phyloP scores from a whole-genome alignment of 805 yeast species.

The Starmerella asiatica region DNA sequence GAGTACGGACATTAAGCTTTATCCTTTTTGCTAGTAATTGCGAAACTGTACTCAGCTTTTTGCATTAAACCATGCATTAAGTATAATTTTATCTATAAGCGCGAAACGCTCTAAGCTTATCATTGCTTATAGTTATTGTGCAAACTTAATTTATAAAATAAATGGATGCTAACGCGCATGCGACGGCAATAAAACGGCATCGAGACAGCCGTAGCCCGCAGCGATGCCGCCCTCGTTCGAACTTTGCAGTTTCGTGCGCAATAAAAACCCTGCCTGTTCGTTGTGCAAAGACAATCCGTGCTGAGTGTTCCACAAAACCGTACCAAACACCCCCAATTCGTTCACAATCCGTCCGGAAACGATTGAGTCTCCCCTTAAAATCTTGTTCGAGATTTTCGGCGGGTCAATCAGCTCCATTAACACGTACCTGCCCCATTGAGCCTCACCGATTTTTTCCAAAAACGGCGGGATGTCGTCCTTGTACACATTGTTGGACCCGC shows the following conservation, averaged over 20 bases:
- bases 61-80: no score
- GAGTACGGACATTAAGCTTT: no score
- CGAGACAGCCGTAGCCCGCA: constrained; percentile 97
- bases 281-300: constrained; percentile 46
- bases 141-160: no score
- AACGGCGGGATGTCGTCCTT: constrained; percentile 72
- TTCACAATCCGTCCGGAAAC: constrained; percentile 65
- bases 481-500: constrained; percentile 94
- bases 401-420: constrained; percentile 89
- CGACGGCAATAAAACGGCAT: constrained; percentile 30
- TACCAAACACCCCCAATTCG: constrained; percentile 86
- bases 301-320: constrained; percentile 57
- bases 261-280: constrained; percentile 65
- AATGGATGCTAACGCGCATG: no score
- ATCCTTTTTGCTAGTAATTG: no score
- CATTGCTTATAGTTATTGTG: no score
- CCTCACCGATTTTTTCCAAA: constrained; percentile 42
- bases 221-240: constrained; percentile 98
- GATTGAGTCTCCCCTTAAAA: constrained; percentile 52
- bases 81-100: no score
- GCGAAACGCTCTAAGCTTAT: no score
- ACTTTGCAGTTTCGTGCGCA: constrained; percentile 74
- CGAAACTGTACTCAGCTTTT: no score
- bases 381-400: constrained; percentile 50
- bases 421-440: constrained; percentile 80